A percentile compares a stretch with the other conserved stretches of the same genome.
Evolutionary conservation across 108 stramenopile species (phyloP).

Genomic region (Ochromonas danica): DNA sequence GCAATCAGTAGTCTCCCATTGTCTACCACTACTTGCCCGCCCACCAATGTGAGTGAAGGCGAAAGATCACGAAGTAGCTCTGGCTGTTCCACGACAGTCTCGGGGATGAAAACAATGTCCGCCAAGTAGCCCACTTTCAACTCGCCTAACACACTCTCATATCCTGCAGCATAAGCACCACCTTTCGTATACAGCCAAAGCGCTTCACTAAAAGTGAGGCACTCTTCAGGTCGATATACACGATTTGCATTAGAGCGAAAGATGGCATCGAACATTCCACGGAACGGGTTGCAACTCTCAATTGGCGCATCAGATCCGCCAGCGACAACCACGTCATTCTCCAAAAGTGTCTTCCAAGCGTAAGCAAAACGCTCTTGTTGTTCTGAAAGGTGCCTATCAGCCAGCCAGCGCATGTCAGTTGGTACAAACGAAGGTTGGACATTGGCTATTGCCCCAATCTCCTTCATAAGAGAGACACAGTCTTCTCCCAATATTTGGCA

Average conservation of each 20-base stretch:
- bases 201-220: conserved; percentile 50
- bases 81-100: too few species aligned
- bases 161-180: conserved; percentile 42
- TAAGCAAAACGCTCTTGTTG: conserved; percentile 38
- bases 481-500: conserved; percentile 53
- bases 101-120: too few species aligned
- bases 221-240: conserved; percentile 39
- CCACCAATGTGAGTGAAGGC: too few species aligned
- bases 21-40: too few species aligned
- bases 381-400: conserved; percentile 31
- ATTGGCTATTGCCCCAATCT: conserved; percentile 42
- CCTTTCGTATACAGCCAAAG: conserved; percentile 51
- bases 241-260: not conserved
- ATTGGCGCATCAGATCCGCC: conserved; percentile 55
- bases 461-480: conserved; percentile 41
- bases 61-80: too few species aligned
- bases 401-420: conserved; percentile 48
- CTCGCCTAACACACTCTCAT: conserved; percentile 34
- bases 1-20: too few species aligned
- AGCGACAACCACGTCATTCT: conserved; percentile 38
- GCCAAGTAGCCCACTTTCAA: conserved; percentile 38
- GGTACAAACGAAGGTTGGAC: conserved; percentile 58
- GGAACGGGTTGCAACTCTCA: conserved; percentile 37
- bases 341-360: conserved; percentile 45
- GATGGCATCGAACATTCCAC: conserved; percentile 53